Conservation (phyloP, 345 rosid genomes). For the Corchorus olitorius region DNA sequence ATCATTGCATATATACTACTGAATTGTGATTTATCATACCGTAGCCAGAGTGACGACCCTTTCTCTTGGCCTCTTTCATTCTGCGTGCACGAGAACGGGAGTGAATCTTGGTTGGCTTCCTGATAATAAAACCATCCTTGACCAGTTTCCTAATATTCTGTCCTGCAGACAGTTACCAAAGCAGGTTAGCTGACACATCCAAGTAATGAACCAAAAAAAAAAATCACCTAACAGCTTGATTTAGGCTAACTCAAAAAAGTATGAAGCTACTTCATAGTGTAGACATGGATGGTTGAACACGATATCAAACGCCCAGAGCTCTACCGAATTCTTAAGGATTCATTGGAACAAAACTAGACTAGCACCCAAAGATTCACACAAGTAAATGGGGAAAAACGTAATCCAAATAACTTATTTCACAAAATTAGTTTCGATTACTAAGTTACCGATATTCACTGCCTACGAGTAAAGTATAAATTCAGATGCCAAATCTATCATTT, state of each 20-base stretch:
- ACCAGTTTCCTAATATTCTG: constrained; percentile 79
- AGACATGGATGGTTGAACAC: background rate
- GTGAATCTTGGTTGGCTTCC: constrained; percentile 80
- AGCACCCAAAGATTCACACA: background rate
- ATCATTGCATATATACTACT: background rate
- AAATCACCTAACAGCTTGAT: background rate
- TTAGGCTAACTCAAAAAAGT: background rate
- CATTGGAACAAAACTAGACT: background rate
- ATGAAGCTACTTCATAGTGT: background rate
- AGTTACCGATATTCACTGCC: background rate
- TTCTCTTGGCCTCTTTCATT: constrained; percentile 74
- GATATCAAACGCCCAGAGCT: background rate
- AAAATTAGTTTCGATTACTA: background rate
- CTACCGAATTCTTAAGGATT: background rate
- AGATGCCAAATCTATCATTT: background rate
- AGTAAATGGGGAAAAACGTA: background rate
- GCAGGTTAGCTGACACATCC: background rate
- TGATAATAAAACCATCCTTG: constrained; percentile 75
- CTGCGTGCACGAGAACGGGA: constrained; percentile 77
- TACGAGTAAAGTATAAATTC: background rate
- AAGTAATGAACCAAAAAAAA: background rate
- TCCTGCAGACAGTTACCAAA: constrained; percentile 40
- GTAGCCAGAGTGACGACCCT: constrained; percentile 83
- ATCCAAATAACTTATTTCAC: background rate
- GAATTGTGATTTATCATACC: constrained; percentile 35